phyloP scores from a whole-genome alignment of 2,329 filamentous ascomycete species.

The Mycogone perniciosa region DNA sequence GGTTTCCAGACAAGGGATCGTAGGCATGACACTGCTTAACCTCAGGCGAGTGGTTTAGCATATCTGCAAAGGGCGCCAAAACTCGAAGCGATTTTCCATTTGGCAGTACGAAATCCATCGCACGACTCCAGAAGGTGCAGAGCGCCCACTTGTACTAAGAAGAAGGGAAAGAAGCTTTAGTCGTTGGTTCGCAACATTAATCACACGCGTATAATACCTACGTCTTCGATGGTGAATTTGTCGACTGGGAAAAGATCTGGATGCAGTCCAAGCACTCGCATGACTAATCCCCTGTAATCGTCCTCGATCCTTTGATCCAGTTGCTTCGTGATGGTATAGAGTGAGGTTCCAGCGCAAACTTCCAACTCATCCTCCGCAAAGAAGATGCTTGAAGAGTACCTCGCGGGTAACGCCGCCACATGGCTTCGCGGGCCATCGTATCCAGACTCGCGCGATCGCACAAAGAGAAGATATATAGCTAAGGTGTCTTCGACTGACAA shows the following conservation, averaged over 20 bases:
- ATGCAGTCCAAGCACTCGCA: slow-evolving; percentile 23
- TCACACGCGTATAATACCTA: slow-evolving; percentile 19
- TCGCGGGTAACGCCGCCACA: slow-evolving; percentile 24
- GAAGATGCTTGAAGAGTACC: slow-evolving; percentile 30
- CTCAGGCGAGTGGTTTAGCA: slow-evolving; percentile 30
- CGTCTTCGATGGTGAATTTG: slow-evolving; percentile 28
- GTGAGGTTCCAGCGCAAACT: slow-evolving; percentile 27
- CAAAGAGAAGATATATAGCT: slow-evolving; percentile 28
- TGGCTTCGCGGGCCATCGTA: slow-evolving; percentile 25
- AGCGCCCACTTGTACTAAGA: slow-evolving; percentile 32
- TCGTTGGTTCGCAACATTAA: background rate
- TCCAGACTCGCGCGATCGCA: slow-evolving; percentile 26
- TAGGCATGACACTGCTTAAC: slow-evolving; percentile 30
- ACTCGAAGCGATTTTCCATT: slow-evolving; percentile 13
- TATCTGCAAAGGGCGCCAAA: slow-evolving; percentile 30
- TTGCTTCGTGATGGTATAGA: slow-evolving; percentile 28
- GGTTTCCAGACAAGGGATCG: slow-evolving; percentile 24
- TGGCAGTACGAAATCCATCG: slow-evolving; percentile 26
- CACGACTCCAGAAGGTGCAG: slow-evolving; percentile 23
- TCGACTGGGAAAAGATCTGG: slow-evolving; percentile 27
- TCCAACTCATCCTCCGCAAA: slow-evolving; percentile 28
- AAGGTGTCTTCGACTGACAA: slow-evolving; percentile 29
- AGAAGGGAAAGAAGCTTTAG: slow-evolving; percentile 8
- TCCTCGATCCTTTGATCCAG: slow-evolving; percentile 23
- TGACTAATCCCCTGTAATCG: slow-evolving; percentile 24